phyloP scores from a whole-genome alignment of 495 filamentous ascomycete genomes.

The Venustampulla echinocandica region DNA sequence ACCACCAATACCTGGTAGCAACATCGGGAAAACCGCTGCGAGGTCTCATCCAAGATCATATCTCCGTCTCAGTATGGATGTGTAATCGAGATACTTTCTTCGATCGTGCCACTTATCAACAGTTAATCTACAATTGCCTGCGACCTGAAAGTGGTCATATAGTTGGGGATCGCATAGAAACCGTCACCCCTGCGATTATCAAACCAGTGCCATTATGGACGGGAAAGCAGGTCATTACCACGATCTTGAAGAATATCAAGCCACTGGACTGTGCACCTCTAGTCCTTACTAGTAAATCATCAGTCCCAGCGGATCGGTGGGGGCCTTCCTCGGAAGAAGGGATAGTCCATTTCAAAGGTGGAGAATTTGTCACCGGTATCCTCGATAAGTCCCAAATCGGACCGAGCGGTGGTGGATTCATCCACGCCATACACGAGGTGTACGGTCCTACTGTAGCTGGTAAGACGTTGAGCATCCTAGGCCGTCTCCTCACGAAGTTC shows the following conservation, averaged over 20 bases:
- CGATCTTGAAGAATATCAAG: constrained; percentile 83
- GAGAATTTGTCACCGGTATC: constrained; percentile 82
- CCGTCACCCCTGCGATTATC: constrained; percentile 69
- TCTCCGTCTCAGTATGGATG: constrained; percentile 86
- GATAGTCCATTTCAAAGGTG: constrained; percentile 74
- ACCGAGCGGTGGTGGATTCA: constrained; percentile 73
- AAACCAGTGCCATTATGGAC: constrained; percentile 85
- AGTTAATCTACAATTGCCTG: constrained; percentile 81
- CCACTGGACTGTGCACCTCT: constrained; percentile 67
- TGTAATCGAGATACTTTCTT: constrained; percentile 93
- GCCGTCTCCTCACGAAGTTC: constrained; percentile 79
- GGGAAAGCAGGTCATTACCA: constrained; percentile 95
- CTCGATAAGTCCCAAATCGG: constrained; percentile 95
- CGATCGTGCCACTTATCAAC: constrained; percentile 77
- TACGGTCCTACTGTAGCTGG: constrained; percentile 85
- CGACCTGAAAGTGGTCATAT: constrained; percentile 85
- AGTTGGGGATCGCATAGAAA: constrained; percentile 56
- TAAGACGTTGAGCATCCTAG: constrained; percentile 77
- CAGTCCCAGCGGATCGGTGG: constrained; percentile 70
- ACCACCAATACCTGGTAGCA: constrained; percentile 91
- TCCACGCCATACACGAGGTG: constrained; percentile 87
- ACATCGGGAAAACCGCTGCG: constrained; percentile 91
- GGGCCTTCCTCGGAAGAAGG: constrained; percentile 51
- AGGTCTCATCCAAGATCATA: constrained; percentile 98
- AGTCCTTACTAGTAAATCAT: constrained; percentile 68